Base-by-base conservation (phyloP, 2,329 filamentous ascomycete genomes). In the Neofusicoccum sp. region DNA sequence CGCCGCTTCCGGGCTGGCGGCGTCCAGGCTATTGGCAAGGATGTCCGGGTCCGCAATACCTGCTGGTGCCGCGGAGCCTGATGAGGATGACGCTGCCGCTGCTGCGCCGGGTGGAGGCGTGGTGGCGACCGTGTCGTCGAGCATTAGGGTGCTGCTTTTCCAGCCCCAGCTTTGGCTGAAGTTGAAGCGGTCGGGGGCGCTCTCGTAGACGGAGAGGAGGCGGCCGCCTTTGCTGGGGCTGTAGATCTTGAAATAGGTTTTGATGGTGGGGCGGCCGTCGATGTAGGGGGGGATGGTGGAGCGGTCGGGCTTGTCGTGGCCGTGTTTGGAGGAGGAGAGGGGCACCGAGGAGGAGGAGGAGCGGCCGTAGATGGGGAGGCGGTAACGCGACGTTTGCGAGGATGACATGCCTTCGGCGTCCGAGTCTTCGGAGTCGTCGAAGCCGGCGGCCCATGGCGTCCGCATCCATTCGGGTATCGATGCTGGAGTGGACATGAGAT, bases 211-310 rank as follows among this genome's bases (percentile, higher is more conserved):
- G 58, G 80, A 83, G 39, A 87, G 71, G 77, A 86, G 81, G 12
- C 84, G 74, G 3, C 84, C 84, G n/a, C 83, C 84, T 66, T 85
- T 84, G 28, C 78, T 81, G 0, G 84, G 84, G n/a, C 77, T 81
- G 73, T 85, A 87, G 59, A 87, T 86, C 70, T 86, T 86, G 74
- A 86, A 87, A 67, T 87, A 87, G 0, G 84, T 86, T 68, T 82
- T 82, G 71, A 87, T 86, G 1, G 83, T 85, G 0, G 84, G 83
- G 1, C 84, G 77, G 2, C 76, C 78, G 67, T 87, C 84, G 37
- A 84, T 79, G 66, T 86, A 87, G 14, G 56, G 62, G n/a, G 62
- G 62, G 4, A 86, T 71, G 0, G 83, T 79, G 0, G 83, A 76
- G 31, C 11, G 36, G 9, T 16, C n/a, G 33, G 36, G 54, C 3